phyloP scores from a whole-genome alignment of 108 stramenopile species.

The Schizochytrium sp. region DNA sequence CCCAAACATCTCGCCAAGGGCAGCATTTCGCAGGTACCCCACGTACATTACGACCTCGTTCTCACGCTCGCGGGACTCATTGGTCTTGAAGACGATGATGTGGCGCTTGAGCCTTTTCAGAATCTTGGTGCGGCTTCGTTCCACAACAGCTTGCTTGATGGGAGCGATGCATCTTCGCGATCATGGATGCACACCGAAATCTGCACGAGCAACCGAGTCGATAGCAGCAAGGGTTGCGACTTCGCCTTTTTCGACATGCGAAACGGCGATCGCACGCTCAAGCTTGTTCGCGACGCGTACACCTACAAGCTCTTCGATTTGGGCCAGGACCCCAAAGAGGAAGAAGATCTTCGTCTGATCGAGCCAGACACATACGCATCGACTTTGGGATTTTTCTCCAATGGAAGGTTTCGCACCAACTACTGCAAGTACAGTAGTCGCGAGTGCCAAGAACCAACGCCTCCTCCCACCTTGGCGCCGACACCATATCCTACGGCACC shows the following conservation, averaged over 20 bases:
- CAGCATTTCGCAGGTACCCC: not conserved
- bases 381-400: not conserved
- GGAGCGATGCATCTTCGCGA: not conserved
- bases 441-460: not conserved
- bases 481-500: not conserved
- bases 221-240: not conserved
- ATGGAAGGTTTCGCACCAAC: not conserved
- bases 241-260: slow-evolving; percentile 6
- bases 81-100: not conserved
- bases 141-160: not conserved
- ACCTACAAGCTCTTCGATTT: not conserved
- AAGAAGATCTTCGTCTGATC: not conserved
- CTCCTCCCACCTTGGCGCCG: not conserved
- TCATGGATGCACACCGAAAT: not conserved
- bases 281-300: not conserved
- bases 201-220: not conserved
- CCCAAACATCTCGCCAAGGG: not conserved
- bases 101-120: not conserved
- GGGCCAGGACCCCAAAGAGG: not conserved
- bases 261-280: not conserved
- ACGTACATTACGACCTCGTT: not conserved
- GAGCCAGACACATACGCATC: not conserved
- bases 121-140: not conserved
- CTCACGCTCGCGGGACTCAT: not conserved
- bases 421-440: not conserved